Evolutionary conservation across 192 early-diverging fungal species (phyloP).

Genomic region (Coemansia sp.): DNA sequence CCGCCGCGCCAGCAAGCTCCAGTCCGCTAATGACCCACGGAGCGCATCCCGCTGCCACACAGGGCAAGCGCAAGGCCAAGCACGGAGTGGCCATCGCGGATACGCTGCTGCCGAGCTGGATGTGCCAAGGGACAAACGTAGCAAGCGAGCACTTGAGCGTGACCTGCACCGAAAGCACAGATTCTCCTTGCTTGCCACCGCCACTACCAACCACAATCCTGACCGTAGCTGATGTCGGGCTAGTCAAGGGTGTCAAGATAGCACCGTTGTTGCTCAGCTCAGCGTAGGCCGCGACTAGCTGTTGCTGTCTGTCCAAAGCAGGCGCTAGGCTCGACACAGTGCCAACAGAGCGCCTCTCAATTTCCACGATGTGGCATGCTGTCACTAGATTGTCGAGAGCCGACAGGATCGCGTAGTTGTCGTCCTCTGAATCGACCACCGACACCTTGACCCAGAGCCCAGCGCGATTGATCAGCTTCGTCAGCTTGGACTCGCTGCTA

Average conservation of each 20-base stretch:
- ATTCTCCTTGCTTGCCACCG: background rate
- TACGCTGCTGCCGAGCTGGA: background rate
- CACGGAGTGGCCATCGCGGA: background rate
- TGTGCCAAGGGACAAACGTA: conserved; percentile 14
- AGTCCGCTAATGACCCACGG: background rate
- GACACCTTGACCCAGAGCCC: background rate
- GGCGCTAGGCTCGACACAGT: background rate
- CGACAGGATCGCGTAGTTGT: background rate
- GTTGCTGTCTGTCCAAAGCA: background rate
- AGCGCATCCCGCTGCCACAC: background rate
- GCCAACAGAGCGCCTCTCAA: background rate
- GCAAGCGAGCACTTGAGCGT: conserved; percentile 11
- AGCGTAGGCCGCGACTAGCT: background rate
- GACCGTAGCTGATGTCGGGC: background rate
- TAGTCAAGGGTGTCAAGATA: background rate
- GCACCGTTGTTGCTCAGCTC: conserved; percentile 1
- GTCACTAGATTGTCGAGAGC: no score
- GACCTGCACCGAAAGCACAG: background rate
- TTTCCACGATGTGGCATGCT: background rate
- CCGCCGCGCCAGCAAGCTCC: background rate
- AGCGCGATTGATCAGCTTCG: background rate
- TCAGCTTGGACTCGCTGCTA: background rate
- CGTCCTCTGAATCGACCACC: background rate
- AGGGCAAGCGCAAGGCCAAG: conserved; percentile 1
- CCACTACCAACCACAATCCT: background rate